phyloP scores from a whole-genome alignment of 805 yeast species.

The Suhomyces faveliae region DNA sequence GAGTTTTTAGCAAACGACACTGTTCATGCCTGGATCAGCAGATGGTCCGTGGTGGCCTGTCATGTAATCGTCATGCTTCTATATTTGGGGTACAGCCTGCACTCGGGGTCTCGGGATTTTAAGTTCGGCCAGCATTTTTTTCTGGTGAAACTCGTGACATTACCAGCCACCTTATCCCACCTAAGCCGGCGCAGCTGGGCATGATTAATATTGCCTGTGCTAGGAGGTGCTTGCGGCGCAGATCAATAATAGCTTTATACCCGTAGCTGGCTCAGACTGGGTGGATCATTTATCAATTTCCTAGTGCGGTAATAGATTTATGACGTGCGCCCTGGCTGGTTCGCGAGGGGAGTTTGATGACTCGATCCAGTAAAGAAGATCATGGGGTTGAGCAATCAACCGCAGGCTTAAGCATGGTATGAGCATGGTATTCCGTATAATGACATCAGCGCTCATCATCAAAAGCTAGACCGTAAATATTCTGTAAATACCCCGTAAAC shows the following conservation, averaged over 20 bases:
- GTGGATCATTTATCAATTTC: neutral
- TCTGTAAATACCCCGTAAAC: neutral
- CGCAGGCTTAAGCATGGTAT: too few relatives aligned
- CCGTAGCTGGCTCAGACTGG: neutral
- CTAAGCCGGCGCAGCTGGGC: neutral
- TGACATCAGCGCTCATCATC: too few relatives aligned
- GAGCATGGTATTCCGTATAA: too few relatives aligned
- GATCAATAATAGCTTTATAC: neutral
- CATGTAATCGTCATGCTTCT: neutral
- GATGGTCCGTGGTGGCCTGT: neutral
- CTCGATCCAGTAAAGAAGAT: too few relatives aligned
- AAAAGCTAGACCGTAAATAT: too few relatives aligned
- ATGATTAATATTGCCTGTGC: neutral
- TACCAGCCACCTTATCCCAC: neutral
- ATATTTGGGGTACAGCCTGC: neutral
- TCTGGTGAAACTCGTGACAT: neutral
- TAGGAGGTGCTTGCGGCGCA: neutral
- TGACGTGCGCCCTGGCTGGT: neutral
- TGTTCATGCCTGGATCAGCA: too few relatives aligned
- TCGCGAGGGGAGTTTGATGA: too few relatives aligned
- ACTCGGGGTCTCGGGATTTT: neutral
- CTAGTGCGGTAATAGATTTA: neutral
- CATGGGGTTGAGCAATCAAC: too few relatives aligned
- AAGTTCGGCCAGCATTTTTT: neutral
- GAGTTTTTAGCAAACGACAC: too few relatives aligned